Conservation (phyloP, 768 basidiomycete species). For the Amanita molliuscula region DNA sequence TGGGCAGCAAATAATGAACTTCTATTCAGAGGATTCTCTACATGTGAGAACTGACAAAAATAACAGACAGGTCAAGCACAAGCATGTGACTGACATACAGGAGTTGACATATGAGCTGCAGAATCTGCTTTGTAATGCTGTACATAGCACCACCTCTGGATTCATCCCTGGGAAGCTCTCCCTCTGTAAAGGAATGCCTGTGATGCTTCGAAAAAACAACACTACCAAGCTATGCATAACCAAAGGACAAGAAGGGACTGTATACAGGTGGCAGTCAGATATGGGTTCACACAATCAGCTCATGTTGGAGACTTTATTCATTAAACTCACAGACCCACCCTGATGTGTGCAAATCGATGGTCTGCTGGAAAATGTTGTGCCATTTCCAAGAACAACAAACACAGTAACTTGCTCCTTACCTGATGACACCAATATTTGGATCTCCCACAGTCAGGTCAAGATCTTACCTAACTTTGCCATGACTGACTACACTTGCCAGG, state of each 20-base stretch:
- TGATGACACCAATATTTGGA: slow-evolving; percentile 10
- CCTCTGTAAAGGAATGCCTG: slow-evolving; percentile 21
- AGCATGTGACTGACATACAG: slow-evolving; percentile 5
- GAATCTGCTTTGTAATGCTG: slow-evolving; percentile 5
- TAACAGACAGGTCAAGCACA: background rate
- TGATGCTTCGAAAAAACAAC: slow-evolving; percentile 17
- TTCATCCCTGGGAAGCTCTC: slow-evolving; percentile 16
- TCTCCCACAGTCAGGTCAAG: slow-evolving; percentile 14
- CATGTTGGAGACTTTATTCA: slow-evolving; percentile 19
- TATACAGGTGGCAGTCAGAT: slow-evolving; percentile 18
- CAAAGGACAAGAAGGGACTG: slow-evolving; percentile 22
- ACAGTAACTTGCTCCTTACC: slow-evolving; percentile 5
- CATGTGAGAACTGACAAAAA: background rate
- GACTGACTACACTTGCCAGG: slow-evolving; percentile 12
- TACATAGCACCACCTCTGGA: background rate
- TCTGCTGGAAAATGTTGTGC: background rate
- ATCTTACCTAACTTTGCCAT: slow-evolving; percentile 13
- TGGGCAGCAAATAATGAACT: slow-evolving; percentile 13
- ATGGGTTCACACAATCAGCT: slow-evolving; percentile 11
- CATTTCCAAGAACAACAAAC: background rate
- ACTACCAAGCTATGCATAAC: slow-evolving; percentile 23
- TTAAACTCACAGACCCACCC: background rate
- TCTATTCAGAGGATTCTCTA: slow-evolving; percentile 17
- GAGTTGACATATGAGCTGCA: slow-evolving; percentile 9
- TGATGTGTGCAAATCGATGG: background rate